Evolutionary conservation across 1,284 basidiomycete species (phyloP).

Genomic region (Moniliella sp.): DNA sequence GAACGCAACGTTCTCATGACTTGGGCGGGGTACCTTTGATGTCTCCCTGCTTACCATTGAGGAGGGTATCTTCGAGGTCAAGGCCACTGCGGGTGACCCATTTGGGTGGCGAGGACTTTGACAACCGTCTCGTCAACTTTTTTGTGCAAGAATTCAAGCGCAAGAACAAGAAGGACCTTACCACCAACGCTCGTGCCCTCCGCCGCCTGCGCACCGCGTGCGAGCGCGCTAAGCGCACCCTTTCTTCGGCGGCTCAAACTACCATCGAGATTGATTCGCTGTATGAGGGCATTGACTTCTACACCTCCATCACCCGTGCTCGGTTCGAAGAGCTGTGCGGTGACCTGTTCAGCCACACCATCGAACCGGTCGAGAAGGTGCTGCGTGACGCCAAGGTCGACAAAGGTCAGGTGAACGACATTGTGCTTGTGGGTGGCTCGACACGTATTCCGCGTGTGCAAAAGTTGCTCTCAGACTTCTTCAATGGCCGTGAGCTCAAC

Average conservation of each 20-base stretch:
- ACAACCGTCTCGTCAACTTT: conserved; percentile 85
- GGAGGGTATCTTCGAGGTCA: conserved; percentile 96
- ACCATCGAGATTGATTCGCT: conserved; percentile 95
- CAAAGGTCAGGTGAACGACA: conserved; percentile 70
- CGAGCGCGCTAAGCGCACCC: conserved; percentile 93
- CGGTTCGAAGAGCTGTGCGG: conserved; percentile 96
- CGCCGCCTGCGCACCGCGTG: conserved; percentile 91
- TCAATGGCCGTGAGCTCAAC: conserved; percentile 51
- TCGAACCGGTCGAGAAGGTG: conserved; percentile 96
- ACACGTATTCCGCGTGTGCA: conserved; percentile 95
- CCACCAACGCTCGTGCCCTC: conserved; percentile 74
- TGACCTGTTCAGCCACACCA: conserved; percentile 84
- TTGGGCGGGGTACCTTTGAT: conserved; percentile 95
- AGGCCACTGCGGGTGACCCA: conserved; percentile 97
- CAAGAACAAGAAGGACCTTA: conserved; percentile 92
- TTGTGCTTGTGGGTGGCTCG: conserved; percentile 90
- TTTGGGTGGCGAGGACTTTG: conserved; percentile 95
- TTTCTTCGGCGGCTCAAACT: conserved; percentile 84
- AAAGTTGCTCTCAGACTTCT: conserved; percentile 94
- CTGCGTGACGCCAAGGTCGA: conserved; percentile 94
- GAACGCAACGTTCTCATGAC: conserved; percentile 91
- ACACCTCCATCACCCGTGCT: conserved; percentile 89
- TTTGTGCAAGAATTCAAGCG: conserved; percentile 96
- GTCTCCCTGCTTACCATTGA: conserved; percentile 91
- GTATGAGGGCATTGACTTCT: conserved; percentile 93